phyloP scores from a whole-genome alignment of 2,329 filamentous ascomycete genomes.

The Corynespora cassiicola region DNA sequence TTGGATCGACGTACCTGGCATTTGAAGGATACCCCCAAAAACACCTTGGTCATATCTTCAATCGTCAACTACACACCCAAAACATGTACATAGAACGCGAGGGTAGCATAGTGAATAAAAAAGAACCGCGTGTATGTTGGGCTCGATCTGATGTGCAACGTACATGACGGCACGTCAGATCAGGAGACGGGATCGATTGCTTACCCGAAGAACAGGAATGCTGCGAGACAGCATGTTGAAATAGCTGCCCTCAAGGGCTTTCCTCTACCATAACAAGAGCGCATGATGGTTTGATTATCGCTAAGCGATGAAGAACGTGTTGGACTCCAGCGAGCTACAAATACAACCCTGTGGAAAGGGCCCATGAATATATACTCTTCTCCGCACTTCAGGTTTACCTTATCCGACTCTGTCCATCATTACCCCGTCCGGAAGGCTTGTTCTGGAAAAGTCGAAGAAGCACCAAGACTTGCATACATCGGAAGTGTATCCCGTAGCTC shows the following conservation, averaged over 20 bases:
- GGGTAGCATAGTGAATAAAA: too few species aligned
- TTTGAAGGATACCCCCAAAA: conserved; percentile 56
- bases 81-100: too few species aligned
- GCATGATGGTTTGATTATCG: too few species aligned
- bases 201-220: conserved; percentile 29
- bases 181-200: not conserved
- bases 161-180: conserved; percentile 4
- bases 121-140: too few species aligned
- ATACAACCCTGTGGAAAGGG: too few species aligned
- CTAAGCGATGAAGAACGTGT: too few species aligned
- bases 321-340: too few species aligned
- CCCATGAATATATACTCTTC: too few species aligned
- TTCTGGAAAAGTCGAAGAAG: conserved; percentile 2
- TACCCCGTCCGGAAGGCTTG: conserved; percentile 1
- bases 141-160: too few species aligned
- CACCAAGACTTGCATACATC: conserved; percentile 1
- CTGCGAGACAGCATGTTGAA: conserved; percentile 16
- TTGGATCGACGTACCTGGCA: too few species aligned
- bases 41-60: conserved; percentile 60
- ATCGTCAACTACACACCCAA: too few species aligned
- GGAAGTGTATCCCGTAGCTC: too few species aligned
- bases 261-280: conserved; percentile 14
- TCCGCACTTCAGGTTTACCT: not conserved
- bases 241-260: conserved; percentile 14
- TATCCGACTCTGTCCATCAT: not conserved